Conservation (phyloP, 2,329 filamentous ascomycete species). For the Colletotrichum sp. region DNA sequence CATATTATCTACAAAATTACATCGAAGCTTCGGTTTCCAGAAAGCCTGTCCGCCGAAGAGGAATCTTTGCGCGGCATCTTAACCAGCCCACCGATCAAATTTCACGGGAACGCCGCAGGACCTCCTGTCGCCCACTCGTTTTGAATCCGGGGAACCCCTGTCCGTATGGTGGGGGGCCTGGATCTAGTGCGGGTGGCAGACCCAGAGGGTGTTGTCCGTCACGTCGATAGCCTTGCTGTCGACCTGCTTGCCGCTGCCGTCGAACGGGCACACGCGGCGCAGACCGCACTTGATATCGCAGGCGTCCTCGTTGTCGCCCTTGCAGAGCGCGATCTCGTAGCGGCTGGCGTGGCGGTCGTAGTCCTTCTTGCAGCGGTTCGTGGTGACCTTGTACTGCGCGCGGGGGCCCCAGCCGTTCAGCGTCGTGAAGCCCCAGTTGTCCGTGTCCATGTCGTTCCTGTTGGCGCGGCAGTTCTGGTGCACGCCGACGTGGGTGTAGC, state of each 20-base stretch:
- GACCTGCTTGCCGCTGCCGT: background rate
- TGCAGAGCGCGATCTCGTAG: conserved; percentile 8
- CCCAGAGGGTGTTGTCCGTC: background rate
- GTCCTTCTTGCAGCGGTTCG: background rate
- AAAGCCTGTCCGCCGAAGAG: background rate
- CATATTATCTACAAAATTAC: background rate
- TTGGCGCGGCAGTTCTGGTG: conserved; percentile 3
- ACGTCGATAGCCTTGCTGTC: conserved; percentile 8
- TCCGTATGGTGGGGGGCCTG: background rate
- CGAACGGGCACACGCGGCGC: background rate
- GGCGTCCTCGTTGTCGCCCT: background rate
- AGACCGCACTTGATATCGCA: conserved; percentile 6
- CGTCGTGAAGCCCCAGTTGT: conserved; percentile 4
- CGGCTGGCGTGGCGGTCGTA: conserved; percentile 5
- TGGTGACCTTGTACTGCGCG: background rate
- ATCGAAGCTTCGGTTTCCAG: background rate
- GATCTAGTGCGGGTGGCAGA: background rate
- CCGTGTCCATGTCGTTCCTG: background rate
- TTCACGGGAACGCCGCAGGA: background rate
- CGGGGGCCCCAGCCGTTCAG: background rate
- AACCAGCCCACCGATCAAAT: background rate
- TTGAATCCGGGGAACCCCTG: background rate
- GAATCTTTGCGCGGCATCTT: background rate
- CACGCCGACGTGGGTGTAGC: background rate
- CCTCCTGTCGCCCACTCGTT: background rate